Base-by-base conservation (phyloP, 805 yeast species). In the Ogataea nonfermentans region DNA sequence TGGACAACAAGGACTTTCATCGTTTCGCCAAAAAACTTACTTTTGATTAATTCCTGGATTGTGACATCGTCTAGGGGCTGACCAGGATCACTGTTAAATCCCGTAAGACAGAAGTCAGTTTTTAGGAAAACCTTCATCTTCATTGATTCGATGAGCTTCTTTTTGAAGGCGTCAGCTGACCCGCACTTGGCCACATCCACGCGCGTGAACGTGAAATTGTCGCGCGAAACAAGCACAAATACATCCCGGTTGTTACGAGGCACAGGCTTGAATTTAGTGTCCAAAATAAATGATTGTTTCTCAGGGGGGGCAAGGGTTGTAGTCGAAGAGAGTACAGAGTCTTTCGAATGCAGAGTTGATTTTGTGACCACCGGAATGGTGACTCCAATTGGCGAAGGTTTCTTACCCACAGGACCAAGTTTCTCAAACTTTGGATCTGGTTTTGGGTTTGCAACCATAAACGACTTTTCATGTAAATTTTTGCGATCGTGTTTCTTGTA, bases 81-180 rank as follows among this genome's bases (percentile, higher is more conserved):
- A 20, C 89, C 91, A 20, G 73, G 70, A 11, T 70, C 68, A 34
- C 79, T 66, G 14, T 79, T 78, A 56, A 79, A 77, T 37, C 87
- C 95, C 0, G 95, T 83, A 45, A 87, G 59, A 47, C 81, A 83
- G 29, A 78, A 39, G 20, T 39, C 42, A 11, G 42, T 24, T n/a
- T 33, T 39, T 23, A 39, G 33, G 9, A 32, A 32, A 3, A 28
- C 12, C 25, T 28, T 39, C 22, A 39, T 14, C 19, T 56, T 66
- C 12, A 79, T 51, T 2, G 63, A 57, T 1, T 63, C 55, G 0
- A 70, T 56, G 12, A 80, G 46, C 9, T 55, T 51, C 2, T 54
- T 56, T 45, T 74, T 79, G 22, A 76, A 63, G 1, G 61, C 64
- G 0, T 54, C 61, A 1, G 65, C 51, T 9, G 61, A 52, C 1